Base-by-base conservation (phyloP, 805 yeast species). In the Komagataella populi region DNA sequence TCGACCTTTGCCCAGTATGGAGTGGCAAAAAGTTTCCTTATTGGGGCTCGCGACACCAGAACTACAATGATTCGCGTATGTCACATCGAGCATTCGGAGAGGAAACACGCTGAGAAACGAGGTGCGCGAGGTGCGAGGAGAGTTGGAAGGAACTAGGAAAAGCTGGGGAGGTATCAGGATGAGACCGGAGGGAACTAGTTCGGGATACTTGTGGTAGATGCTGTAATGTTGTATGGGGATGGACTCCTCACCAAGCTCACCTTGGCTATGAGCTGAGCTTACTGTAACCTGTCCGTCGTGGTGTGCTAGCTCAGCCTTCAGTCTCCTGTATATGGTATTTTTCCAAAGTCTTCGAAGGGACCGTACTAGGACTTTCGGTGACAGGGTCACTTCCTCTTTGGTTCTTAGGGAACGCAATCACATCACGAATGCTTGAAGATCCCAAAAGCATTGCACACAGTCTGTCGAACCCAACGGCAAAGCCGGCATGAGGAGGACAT, bases 401-500 rank as follows among this genome's bases (percentile, higher is more conserved):
- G 47, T 89, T 88, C 68, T 93, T 93, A 2, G 99, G 99, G 64
- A 93, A 93, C 1, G 98, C 96, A 54, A 93, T 84, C 3, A 93
- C 98, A 61, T 93, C 97, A 56, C 96, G 70, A 39, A 93, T 90
- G 55, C 87, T 86, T 4, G 71, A 60, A 17, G 83, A 72, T 0
- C 88, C 93, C n/a, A 83, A 65, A 36, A 91, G 63, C 91, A 91
- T 88, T 0, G 99, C 93, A 59, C 95, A 82, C 72, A 93, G 70
- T 55, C 99, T 71, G 63, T 93, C 99, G 57, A 93, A 86, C 0
- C 99, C 99, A 43, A 93, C 72, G 0, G 99, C 99, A 44, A 93
- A 71, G 0, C 99, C 99, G 2, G 97, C 96, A 67, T 93, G 99
- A 1, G 99, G 99, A 1, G 99, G 99, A 60, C 98, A 88, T 1